Base-by-base conservation (phyloP, 2,329 filamentous ascomycete genomes). In the Fonsecaea erecta region DNA sequence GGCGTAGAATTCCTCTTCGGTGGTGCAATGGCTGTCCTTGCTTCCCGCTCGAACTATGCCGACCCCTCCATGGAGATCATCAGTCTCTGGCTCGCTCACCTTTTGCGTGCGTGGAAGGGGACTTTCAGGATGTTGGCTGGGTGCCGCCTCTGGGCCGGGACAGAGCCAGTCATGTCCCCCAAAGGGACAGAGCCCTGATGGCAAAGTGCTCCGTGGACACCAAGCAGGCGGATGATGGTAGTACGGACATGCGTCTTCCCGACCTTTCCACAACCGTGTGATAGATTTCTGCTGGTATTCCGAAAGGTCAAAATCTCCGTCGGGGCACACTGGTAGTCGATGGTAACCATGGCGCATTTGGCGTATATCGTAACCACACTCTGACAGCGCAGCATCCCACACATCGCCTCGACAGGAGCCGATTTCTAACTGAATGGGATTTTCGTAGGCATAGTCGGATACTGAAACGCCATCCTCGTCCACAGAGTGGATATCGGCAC, bases 151-250 rank as follows among this genome's bases (percentile, higher is more conserved):
- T 5, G 24, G 8, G 16, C 51, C 24, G 9, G 51, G 51, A 30
- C 51, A 53, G 30, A 21, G 26, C 28, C 12, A 21, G 18, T 16
- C 30, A 24, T 21, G 9, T 34, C 53, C 53, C 6, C 53, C 53
- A 35, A 35, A 35, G n/a, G 34, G 53, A 30, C 53, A 56, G 9
- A 2, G 7, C 14, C 53, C 53, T 18, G 32, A 24, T 16, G 32
- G 53, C 32, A n/a, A 56, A 8, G 32, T 37, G 21, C 53, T 56
- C 18, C 11, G 32, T 21, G 18, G 53, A 40, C 53, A 56, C 53
- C 53, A 56, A 40, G 40, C n/a, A 32, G 53, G 53, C 30, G 53
- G 34, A 24, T 56, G 32, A 21, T 56, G 30, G 18, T 37, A 56
- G 21, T 56, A 56, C 32, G 53, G 30, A 56, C 32, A 40, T 7